Conservation (phyloP, 768 basidiomycete genomes). For the Naganishia randhawae region DNA sequence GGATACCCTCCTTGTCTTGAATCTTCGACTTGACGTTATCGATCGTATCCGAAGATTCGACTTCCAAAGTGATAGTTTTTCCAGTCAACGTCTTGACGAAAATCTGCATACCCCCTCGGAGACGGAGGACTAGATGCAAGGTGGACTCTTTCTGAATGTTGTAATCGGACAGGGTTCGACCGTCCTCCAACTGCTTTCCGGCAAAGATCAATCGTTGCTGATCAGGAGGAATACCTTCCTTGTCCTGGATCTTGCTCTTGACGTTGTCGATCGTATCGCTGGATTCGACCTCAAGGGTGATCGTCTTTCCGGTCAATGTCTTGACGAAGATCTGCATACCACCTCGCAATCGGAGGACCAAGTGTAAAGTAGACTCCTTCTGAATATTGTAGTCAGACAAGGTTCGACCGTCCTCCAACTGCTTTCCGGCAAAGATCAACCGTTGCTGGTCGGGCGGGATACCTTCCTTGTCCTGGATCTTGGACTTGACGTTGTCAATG, state of each 20-base stretch:
- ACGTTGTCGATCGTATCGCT: slow-evolving; percentile 92
- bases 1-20: slow-evolving; percentile 90
- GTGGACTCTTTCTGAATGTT: slow-evolving; percentile 54
- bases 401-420: slow-evolving; percentile 54
- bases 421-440: slow-evolving; percentile 57
- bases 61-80: slow-evolving; percentile 97
- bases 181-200: slow-evolving; percentile 87
- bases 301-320: slow-evolving; percentile 76
- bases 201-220: slow-evolving; percentile 89
- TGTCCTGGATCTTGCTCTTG: slow-evolving; percentile 91
- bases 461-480: slow-evolving; percentile 54
- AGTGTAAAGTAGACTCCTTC: slow-evolving; percentile 86
- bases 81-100: slow-evolving; percentile 76
- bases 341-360: slow-evolving; percentile 63
- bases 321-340: slow-evolving; percentile 50
- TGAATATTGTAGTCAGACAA: slow-evolving; percentile 52
- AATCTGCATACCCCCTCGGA: slow-evolving; percentile 73
- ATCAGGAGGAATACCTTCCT: slow-evolving; percentile 89
- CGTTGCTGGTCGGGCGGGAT: slow-evolving; percentile 55
- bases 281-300: slow-evolving; percentile 83
- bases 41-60: slow-evolving; percentile 94
- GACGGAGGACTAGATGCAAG: slow-evolving; percentile 63
- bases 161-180: slow-evolving; percentile 83
- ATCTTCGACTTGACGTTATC: slow-evolving; percentile 98
- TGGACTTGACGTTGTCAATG: slow-evolving; percentile 57